These are phyloP conservation scores for Nepenthes alata DNA, from an alignment of 179 eudicot genomes.

Conservation along the genomic window DNA sequence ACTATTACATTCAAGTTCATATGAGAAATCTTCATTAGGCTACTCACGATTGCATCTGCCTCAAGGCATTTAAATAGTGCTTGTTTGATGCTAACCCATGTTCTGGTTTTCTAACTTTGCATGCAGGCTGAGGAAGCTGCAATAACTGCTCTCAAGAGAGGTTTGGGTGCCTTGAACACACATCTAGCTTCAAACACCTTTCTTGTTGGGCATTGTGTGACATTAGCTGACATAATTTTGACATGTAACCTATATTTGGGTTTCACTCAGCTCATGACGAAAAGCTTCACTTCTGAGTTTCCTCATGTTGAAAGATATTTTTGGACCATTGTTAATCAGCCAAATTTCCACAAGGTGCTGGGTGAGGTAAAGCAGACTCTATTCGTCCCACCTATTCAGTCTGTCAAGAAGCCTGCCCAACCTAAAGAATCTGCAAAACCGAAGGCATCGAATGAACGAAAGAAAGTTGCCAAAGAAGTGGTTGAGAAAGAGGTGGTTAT, in stretches of 20 bases:
- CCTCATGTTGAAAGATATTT: conserved; percentile 74
- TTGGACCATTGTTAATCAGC: conserved; percentile 72
- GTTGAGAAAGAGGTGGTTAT: conserved; percentile 34
- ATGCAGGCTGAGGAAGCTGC: conserved; percentile 56
- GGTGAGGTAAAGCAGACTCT: conserved; percentile 51
- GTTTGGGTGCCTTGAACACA: conserved; percentile 47
- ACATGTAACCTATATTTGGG: conserved; percentile 40
- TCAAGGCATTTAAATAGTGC: no score
- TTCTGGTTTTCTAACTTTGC: not conserved
- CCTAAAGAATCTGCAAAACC: conserved; percentile 51
- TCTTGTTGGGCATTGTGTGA: conserved; percentile 53
- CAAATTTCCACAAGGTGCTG: conserved; percentile 45
- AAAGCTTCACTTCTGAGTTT: conserved; percentile 63
- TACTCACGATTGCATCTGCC: no score
- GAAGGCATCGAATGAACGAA: conserved; percentile 52
- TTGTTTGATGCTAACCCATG: no score
- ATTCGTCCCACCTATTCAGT: conserved; percentile 34
- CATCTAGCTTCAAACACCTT: conserved; percentile 58
- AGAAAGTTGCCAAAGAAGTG: conserved; percentile 28
- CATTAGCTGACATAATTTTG: conserved; percentile 60
- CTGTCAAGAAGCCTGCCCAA: conserved; percentile 21
- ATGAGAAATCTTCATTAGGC: no score
- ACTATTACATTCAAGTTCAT: no score
- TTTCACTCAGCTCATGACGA: conserved; percentile 38
- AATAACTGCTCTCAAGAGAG: conserved; percentile 50